Base-by-base conservation (phyloP, 148 eudicot genomes). In the Rhododendron kiyosumense region DNA sequence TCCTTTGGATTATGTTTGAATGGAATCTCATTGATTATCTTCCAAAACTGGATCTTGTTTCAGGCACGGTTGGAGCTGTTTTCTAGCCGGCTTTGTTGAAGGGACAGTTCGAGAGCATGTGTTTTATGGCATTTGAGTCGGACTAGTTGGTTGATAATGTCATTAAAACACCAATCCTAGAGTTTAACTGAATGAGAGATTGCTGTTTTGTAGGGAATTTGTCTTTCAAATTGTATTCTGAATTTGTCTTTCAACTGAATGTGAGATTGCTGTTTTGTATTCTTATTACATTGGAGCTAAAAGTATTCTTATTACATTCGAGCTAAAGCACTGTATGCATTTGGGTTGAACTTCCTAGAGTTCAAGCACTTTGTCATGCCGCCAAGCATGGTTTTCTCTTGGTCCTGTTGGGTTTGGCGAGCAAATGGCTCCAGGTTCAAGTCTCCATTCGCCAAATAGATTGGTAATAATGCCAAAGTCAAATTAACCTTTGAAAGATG, bases 21-120 rank as follows among this genome's bases (percentile, higher is more conserved):
- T n/a, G n/a, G n/a, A 9, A 61, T 38, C 22, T 83, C 41, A 69
- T 32, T 32, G 30, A 49, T 73, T 9, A 7, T 10, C 36, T 69
- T 38, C 51, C 9, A 20, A 30, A 46, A 17, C 41, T 49, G 74
- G 63, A 9, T 71, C 45, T 51, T 41, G 46, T 84, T 52, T 84
- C 86, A 84, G 81, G 86, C 76, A 46, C 81, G 81, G 12, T 75
- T 67, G 54, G 32, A 46, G 32, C 65, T 49, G 52, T 18, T 22
- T 34, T 5, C 2, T 18, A 3, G 49, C 85, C 13, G 52, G 34
- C 71, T 84, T 75, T 79, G 65, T 75, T 79, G 79, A 49, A 45
- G 41, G 85, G 30, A 51, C 22, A 49, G 80, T 18, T 49, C 6
- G 38, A 22, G 85, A 84, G 65, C 65, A 34, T 51, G 48, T 75